Evolutionary conservation across 768 basidiomycete genomes (phyloP), one percentile per base, ranked within the genome.

Genomic region (Lepiota venenata): DNA sequence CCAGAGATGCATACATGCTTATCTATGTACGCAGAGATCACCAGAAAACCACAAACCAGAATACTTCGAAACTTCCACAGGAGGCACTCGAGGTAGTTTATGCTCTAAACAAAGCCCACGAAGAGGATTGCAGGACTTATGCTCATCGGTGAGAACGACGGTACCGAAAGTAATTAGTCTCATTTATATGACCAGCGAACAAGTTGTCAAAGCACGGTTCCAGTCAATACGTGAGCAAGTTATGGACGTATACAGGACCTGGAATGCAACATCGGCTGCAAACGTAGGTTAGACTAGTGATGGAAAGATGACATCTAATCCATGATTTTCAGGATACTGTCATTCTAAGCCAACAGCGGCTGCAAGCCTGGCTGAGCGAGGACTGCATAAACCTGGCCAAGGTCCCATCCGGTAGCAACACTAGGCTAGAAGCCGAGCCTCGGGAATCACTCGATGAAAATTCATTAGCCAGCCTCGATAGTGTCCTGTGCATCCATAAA

Each of bases 1-100:
- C 93, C 1, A 88, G 81, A 69, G 93, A 97, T 61, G 93, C 92
- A 5, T 97, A 98, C 69, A 96, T 98, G 93, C 78, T 98, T 29
- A 85, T 98, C 50, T 98, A 98, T 68, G 79, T 82, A 36, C 81
- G 83, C 10, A 76, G 74, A 45, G 18, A n/a, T 15, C 40, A 40
- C 42, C 29, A 50, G 10, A 11, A 51, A 16, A 36, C 22, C 22
- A 53, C 56, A 47, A 50, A 45, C 36, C 49, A 56, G 56, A 38
- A 58, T 18, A 50, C 67, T 36, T 75, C 76, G 1, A 52, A 60
- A 32, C 87, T 86, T 27, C 88, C 89, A 0, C 59, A 69, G 27
- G 74, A 74, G 42, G 88, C 87, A 5, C 59, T 74, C 50, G 69
- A 77, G 29, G 73, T 81, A 25, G 79, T 93, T 7, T 67, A 73